A percentile compares a stretch with the other conserved stretches of the same genome.
These are phyloP conservation scores for Pharnaceum exiguum DNA, from an alignment of 148 eudicot genomes.

Conservation along the genomic window DNA sequence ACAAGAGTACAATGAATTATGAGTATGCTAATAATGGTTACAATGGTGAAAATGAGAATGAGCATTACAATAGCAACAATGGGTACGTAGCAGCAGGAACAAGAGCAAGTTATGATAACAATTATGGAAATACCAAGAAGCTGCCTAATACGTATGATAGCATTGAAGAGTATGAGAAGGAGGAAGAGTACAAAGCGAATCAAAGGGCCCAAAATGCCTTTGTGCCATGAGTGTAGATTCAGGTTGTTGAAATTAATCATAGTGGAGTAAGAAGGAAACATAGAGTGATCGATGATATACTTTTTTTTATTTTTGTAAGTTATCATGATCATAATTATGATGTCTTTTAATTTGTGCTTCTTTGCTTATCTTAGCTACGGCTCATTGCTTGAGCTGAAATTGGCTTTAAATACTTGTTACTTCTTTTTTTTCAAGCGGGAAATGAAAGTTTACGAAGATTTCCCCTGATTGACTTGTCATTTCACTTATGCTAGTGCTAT, in stretches of 20 bases:
- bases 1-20: background rate
- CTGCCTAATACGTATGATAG: slow-evolving; percentile 17
- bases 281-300: background rate
- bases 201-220: slow-evolving; percentile 1
- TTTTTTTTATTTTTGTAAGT: background rate
- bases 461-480: background rate
- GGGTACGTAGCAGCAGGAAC: no score
- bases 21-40: no score
- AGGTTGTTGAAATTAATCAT: background rate
- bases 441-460: background rate
- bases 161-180: slow-evolving; percentile 24
- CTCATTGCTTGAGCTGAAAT: background rate
- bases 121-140: slow-evolving; percentile 13
- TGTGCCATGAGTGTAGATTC: background rate
- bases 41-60: background rate
- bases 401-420: background rate
- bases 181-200: slow-evolving; percentile 1
- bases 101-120: no score
- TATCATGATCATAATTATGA: slow-evolving; percentile 2
- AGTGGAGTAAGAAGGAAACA: no score
- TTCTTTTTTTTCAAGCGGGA: slow-evolving; percentile 5
- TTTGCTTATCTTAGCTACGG: no score
- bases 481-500: background rate
- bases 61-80: no score
- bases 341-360: no score